These are phyloP conservation scores for Aspergillus steynii DNA, from an alignment of 495 filamentous ascomycete species.

Conservation along the genomic window DNA sequence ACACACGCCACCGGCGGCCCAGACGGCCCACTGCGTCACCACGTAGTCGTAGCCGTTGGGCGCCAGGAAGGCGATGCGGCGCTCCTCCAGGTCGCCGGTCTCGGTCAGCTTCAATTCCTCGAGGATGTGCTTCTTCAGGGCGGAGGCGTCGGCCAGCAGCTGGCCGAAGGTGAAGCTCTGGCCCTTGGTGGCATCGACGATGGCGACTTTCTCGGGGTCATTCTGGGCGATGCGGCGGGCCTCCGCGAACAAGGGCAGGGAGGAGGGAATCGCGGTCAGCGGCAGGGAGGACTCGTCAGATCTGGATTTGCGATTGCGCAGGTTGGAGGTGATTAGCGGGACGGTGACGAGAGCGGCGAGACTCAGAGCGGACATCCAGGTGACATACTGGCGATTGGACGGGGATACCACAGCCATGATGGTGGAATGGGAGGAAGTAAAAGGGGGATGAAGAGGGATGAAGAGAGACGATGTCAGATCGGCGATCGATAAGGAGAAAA, in stretches of 20 bases:
- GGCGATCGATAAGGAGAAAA: neutral
- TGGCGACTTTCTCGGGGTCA: constrained; percentile 65
- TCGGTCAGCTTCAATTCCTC: constrained; percentile 43
- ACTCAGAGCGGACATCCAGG: neutral
- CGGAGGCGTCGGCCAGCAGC: constrained; percentile 72
- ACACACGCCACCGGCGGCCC: constrained; percentile 43
- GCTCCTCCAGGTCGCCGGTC: constrained; percentile 61
- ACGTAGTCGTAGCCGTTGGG: constrained; percentile 95
- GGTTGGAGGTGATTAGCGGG: constrained; percentile 5
- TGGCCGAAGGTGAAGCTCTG: constrained; percentile 76
- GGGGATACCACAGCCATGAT: neutral
- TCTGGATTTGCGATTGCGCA: constrained; percentile 7
- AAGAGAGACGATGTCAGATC: neutral
- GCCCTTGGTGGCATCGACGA: constrained; percentile 72
- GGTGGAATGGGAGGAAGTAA: neutral
- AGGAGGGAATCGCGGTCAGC: constrained; percentile 53
- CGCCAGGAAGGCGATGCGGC: constrained; percentile 77
- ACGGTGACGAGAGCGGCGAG: neutral
- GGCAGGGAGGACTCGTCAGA: neutral
- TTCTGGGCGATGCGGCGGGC: constrained; percentile 51
- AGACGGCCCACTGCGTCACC: constrained; percentile 59
- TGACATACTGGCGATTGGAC: neutral
- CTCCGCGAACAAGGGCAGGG: constrained; percentile 72
- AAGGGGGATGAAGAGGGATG: neutral
- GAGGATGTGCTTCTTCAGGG: constrained; percentile 61